phyloP scores from a whole-genome alignment of 106 monocot species.

The Allium cepa region DNA sequence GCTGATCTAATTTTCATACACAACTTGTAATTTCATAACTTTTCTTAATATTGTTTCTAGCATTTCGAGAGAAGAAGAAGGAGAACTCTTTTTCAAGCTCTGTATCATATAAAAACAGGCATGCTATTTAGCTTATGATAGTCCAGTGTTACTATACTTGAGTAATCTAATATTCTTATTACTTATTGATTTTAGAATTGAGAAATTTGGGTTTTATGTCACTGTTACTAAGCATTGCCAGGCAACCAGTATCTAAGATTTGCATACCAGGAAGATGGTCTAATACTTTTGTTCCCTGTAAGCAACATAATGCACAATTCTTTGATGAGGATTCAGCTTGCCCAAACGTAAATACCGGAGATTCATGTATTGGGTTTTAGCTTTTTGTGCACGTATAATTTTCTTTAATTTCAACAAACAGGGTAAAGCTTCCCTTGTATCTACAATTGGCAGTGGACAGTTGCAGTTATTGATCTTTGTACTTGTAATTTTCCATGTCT shows the following conservation, averaged over 20 bases:
- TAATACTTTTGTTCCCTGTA: conserved; percentile 11
- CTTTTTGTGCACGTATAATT: neutral
- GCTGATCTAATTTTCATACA: no score
- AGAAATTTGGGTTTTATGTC: conserved; percentile 9
- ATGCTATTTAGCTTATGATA: neutral
- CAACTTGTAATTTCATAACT: neutral
- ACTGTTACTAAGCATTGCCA: conserved; percentile 1
- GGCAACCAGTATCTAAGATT: conserved; percentile 3
- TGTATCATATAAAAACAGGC: conserved; percentile 27
- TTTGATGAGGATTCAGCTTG: neutral
- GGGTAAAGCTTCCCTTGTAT: conserved; percentile 14
- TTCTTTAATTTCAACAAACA: neutral
- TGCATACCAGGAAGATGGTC: neutral
- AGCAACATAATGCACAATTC: neutral
- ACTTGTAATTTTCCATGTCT: conserved; percentile 5
- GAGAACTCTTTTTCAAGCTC: conserved; percentile 9
- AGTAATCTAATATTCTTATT: neutral
- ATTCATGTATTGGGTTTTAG: no score
- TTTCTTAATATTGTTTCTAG: conserved; percentile 1
- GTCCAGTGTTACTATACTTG: neutral
- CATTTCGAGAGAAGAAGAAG: conserved; percentile 15
- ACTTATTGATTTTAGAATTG: neutral
- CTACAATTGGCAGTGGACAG: conserved; percentile 10
- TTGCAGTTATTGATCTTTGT: conserved; percentile 15
- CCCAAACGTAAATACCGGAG: neutral